Evolutionary conservation across 164 flowering plant species (phyloP).

Genomic region (Litsea cubeba): DNA sequence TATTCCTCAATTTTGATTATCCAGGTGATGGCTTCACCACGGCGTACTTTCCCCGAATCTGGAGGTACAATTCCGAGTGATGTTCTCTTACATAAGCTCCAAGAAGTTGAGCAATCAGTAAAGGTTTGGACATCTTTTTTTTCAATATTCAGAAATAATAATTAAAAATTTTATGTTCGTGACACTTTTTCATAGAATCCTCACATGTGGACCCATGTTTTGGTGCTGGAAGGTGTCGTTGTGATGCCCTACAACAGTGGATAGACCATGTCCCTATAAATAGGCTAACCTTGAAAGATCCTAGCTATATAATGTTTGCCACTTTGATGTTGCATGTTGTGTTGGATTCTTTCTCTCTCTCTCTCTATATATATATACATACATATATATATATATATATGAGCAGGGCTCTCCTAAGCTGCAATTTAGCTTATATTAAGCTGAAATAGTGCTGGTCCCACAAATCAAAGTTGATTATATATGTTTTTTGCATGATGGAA

Average conservation of each 20-base stretch:
- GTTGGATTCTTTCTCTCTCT: neutral
- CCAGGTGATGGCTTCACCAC: conserved; percentile 42
- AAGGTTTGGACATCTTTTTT: conserved; percentile 37
- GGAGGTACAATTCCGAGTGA: conserved; percentile 39
- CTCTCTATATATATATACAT: no score
- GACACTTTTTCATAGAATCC: neutral
- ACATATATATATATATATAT: no score
- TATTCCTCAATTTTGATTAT: neutral
- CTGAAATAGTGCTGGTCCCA: no score
- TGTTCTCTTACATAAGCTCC: conserved; percentile 59
- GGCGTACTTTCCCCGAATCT: conserved; percentile 26
- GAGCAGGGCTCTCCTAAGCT: no score
- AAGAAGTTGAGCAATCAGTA: conserved; percentile 70
- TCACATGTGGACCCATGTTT: neutral
- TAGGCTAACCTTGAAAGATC: neutral
- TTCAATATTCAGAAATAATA: no score
- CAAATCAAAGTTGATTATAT: no score
- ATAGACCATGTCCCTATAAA: neutral
- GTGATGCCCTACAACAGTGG: neutral
- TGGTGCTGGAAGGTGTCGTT: neutral
- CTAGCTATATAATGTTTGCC: neutral
- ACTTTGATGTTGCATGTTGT: neutral
- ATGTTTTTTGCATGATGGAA: no score
- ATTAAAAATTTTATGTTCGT: no score
- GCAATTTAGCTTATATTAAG: no score